Evolutionary conservation across 2,329 filamentous ascomycete species (phyloP).

Genomic region (Colletotrichum orchidophilum): DNA sequence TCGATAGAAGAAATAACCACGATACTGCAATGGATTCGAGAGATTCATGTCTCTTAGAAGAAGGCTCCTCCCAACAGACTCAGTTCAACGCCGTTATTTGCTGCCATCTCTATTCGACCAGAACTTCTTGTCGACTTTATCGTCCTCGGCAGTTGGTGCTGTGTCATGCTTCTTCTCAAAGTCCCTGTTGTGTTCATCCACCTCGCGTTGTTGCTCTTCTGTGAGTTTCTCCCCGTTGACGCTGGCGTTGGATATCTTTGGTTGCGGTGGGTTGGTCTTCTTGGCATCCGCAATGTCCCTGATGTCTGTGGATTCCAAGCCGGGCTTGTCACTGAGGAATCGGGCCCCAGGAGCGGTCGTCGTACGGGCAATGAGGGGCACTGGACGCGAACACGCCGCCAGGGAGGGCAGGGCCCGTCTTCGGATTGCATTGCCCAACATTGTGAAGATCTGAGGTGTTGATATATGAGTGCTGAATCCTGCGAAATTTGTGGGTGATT

Average conservation of each 20-base stretch:
- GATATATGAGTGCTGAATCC: neutral
- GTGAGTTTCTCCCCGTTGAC: slow-evolving; percentile 50
- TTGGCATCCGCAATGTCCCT: slow-evolving; percentile 16
- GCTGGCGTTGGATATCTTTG: slow-evolving; percentile 62
- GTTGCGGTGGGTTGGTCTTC: slow-evolving; percentile 50
- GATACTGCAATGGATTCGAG: neutral
- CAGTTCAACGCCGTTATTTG: neutral
- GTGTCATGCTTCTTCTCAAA: slow-evolving; percentile 65
- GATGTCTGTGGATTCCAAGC: slow-evolving; percentile 19
- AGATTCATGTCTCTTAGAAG: neutral
- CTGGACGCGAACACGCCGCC: neutral
- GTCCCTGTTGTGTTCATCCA: slow-evolving; percentile 66
- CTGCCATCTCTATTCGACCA: slow-evolving; percentile 46
- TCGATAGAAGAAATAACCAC: neutral
- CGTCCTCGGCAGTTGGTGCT: slow-evolving; percentile 49
- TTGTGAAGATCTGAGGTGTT: neutral
- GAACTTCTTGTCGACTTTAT: slow-evolving; percentile 65
- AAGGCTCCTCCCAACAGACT: neutral
- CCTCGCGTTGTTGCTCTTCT: slow-evolving; percentile 64
- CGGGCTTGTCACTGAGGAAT: slow-evolving; percentile 25
- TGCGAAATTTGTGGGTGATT: no score
- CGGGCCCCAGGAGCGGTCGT: neutral
- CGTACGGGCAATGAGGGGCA: neutral
- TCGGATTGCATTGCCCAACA: neutral
- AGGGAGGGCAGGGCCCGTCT: neutral